Evolutionary conservation across 768 basidiomycete genomes (phyloP), one percentile per base, ranked within the genome.

Genomic region (Rhizopogon roseolus): DNA sequence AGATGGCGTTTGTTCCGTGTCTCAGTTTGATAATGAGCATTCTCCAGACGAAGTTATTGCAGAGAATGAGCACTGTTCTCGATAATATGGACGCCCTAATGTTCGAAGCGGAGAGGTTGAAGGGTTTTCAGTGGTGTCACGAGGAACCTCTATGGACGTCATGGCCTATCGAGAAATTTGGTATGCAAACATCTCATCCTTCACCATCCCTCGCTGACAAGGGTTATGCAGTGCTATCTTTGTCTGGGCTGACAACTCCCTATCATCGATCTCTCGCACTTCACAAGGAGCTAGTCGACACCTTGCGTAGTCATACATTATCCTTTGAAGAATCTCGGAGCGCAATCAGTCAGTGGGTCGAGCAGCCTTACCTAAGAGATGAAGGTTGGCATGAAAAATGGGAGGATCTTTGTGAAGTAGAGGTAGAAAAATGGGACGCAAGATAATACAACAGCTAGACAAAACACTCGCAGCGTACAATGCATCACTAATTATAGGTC

Each of bases 141-240:
- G 73, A 81, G 57, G 87, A 91, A 55, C 84, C 88, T 1, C 71
- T 93, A 41, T 93, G 90, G 90, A 71, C 80, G 25, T 90, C 90
- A 10, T 93, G 90, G 90, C 74, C 90, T 0, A 69, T 92, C 27
- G 85, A 88, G 60, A 86, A 81, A 67, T 90, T 93, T 53, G 87
- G 90, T 88, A 55, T 13, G 43, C 43, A 16, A 14, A 16, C 17
- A 16, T 51, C 22, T 17, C 1, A 8, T 6, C 16, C 17, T 44
- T 22, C 27, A 16, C 17, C 14, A 6, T 51, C 27, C 22, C 6
- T 41, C 19, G 29, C 45, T 29, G 34, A 36, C 44, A 5, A 9
- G 52, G 14, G 53, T 19, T 19, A 34, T 32, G 37, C 55, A 90
- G 89, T 82, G 11, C 76, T 74, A 16, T 77, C 76, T 8, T 64